Conservation (phyloP, 148 eudicot genomes). For the Silene conica region DNA sequence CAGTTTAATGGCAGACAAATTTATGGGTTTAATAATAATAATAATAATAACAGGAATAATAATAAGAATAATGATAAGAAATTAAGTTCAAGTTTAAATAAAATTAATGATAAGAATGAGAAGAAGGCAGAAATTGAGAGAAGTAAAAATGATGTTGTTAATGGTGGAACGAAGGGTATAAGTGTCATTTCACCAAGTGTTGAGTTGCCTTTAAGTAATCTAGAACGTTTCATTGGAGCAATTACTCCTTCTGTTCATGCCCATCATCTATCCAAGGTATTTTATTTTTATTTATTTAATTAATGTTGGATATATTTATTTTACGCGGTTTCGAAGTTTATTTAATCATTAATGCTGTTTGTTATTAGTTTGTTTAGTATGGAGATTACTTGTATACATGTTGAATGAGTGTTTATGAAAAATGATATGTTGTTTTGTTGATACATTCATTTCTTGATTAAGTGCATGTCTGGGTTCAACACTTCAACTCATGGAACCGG, state of each 20-base stretch:
- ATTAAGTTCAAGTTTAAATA: background rate
- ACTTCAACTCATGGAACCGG: background rate
- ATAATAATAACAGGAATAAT: background rate
- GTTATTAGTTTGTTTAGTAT: background rate
- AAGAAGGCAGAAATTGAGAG: constrained; percentile 36
- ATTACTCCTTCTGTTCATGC: constrained; percentile 67
- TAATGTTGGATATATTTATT: background rate
- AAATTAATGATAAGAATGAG: background rate
- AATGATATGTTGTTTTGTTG: background rate
- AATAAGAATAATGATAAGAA: background rate
- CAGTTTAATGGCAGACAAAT: constrained; percentile 49
- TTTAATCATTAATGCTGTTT: background rate
- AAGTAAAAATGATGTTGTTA: constrained; percentile 29
- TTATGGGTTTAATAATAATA: background rate
- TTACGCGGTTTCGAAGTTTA: background rate
- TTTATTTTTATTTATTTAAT: background rate
- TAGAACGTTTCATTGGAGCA: constrained; percentile 61
- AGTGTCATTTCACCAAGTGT: constrained; percentile 19
- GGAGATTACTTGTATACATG: background rate
- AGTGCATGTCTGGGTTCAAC: background rate
- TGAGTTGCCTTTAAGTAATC: constrained; percentile 47
- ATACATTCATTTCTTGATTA: background rate
- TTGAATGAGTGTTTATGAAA: background rate
- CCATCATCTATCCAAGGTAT: constrained; percentile 72
- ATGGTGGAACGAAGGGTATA: constrained; percentile 21